Evolutionary conservation across 1,284 basidiomycete genomes (phyloP).

Genomic region (Tremellales sp.): DNA sequence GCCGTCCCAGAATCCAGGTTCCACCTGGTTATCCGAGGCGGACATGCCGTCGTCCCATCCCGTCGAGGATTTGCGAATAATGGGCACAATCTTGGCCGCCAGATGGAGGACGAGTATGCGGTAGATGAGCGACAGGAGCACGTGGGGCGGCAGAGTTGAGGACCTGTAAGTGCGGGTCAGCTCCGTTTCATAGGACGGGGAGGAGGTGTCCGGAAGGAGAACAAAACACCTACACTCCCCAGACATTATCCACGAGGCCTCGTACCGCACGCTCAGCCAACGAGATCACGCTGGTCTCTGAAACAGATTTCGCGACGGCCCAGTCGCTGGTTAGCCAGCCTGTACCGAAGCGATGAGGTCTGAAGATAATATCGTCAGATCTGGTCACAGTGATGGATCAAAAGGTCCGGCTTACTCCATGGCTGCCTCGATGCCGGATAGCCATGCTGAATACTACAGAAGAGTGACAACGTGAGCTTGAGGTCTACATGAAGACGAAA

Average conservation of each 20-base stretch:
- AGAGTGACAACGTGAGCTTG: background rate
- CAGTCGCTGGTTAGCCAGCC: too few relatives aligned
- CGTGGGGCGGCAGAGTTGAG: constrained; percentile 41
- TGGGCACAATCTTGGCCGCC: constrained; percentile 73
- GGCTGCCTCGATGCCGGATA: constrained; percentile 43
- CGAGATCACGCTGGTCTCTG: constrained; percentile 15
- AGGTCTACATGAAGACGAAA: constrained; percentile 43
- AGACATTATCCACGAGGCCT: constrained; percentile 31
- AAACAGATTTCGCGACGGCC: constrained; percentile 9
- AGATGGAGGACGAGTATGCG: constrained; percentile 77
- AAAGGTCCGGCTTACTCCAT: constrained; percentile 38
- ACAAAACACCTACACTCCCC: constrained; percentile 28
- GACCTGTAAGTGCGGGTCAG: too few relatives aligned
- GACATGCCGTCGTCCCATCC: constrained; percentile 43
- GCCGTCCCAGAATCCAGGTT: constrained; percentile 45
- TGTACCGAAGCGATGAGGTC: constrained; percentile 40
- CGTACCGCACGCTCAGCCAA: constrained; percentile 27
- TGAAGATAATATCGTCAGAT: constrained; percentile 11
- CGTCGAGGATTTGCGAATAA: constrained; percentile 56
- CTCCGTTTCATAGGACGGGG: too few relatives aligned
- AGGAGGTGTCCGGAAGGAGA: background rate
- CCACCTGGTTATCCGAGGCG: constrained; percentile 10
- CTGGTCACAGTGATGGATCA: background rate
- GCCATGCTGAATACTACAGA: constrained; percentile 45
- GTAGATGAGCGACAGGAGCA: constrained; percentile 73